A percentile compares a stretch with the other conserved stretches of the same genome.
phyloP scores from a whole-genome alignment of 1,139 yeast species.

The Waltiozyma sp. region DNA sequence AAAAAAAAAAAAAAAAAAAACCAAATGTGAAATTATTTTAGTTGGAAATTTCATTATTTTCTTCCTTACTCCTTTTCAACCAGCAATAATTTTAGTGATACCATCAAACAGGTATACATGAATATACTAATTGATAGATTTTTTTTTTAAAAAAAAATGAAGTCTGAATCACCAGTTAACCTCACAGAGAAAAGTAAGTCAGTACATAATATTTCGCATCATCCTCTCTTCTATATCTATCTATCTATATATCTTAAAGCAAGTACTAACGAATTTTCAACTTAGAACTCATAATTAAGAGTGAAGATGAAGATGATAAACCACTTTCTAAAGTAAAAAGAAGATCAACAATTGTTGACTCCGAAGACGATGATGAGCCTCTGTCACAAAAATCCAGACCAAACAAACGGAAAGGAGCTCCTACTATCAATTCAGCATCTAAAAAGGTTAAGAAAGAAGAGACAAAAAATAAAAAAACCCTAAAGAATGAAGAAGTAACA shows the following conservation, averaged over 20 bases:
- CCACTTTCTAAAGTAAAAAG: constrained; percentile 12
- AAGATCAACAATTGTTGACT: constrained; percentile 5
- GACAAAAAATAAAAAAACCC: neutral
- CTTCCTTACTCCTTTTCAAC: too few relatives aligned
- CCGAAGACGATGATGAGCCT: constrained; percentile 7
- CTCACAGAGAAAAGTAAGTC: neutral
- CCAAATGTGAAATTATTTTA: too few relatives aligned
- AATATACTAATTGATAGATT: too few relatives aligned
- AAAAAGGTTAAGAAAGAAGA: constrained; percentile 2
- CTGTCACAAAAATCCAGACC: constrained; percentile 2
- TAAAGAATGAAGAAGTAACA: constrained; percentile 1
- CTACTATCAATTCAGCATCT: neutral
- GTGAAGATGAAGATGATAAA: constrained; percentile 10
- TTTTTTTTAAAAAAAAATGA: too few relatives aligned
- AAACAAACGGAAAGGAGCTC: constrained; percentile 3
- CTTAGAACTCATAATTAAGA: neutral
- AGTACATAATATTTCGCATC: too few relatives aligned
- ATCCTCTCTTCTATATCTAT: too few relatives aligned
- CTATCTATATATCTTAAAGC: too few relatives aligned
- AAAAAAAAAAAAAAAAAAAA: too few relatives aligned
- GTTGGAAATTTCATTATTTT: too few relatives aligned
- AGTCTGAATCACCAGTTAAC: too few relatives aligned
- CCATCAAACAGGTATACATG: neutral
- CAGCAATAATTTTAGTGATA: too few relatives aligned
- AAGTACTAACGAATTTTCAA: neutral